Percentiles rank a stretch among this genome's conserved stretches.
Conservation (phyloP, 2,329 filamentous ascomycete genomes). For the Pseudogymnoascus pannorum region DNA sequence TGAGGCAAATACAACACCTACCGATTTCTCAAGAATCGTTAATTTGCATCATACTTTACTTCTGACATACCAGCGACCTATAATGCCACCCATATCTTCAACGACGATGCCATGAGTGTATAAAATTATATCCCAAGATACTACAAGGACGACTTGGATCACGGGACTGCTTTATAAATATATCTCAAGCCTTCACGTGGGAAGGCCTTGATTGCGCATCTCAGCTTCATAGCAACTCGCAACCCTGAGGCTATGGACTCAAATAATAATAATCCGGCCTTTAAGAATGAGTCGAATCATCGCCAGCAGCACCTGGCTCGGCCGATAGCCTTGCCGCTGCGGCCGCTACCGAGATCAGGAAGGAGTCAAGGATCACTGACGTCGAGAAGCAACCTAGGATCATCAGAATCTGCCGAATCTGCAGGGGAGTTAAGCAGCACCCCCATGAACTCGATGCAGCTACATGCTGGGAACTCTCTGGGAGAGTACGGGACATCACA, state of each 20-base stretch:
- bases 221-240: neutral
- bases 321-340: neutral
- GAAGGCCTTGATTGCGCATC: neutral
- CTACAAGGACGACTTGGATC: conserved; percentile 21
- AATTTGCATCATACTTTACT: neutral
- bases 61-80: neutral
- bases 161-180: conserved; percentile 32
- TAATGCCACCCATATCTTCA: neutral
- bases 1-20: neutral
- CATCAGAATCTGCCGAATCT: neutral
- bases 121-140: neutral
- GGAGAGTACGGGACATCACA: conserved; percentile 19
- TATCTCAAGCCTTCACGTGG: conserved; percentile 26
- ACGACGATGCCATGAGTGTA: neutral
- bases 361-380: neutral
- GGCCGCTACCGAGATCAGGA: neutral
- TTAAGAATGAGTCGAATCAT: neutral
- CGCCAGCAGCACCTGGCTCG: neutral
- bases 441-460: conserved; percentile 37
- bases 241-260: neutral
- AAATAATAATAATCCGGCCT: neutral
- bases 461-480: conserved; percentile 25
- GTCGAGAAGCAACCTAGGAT: neutral
- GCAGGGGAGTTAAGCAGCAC: neutral
- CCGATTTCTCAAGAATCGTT: neutral